Base-by-base conservation (phyloP, 2,329 filamentous ascomycete species). In the Aspergillus bombycis region DNA sequence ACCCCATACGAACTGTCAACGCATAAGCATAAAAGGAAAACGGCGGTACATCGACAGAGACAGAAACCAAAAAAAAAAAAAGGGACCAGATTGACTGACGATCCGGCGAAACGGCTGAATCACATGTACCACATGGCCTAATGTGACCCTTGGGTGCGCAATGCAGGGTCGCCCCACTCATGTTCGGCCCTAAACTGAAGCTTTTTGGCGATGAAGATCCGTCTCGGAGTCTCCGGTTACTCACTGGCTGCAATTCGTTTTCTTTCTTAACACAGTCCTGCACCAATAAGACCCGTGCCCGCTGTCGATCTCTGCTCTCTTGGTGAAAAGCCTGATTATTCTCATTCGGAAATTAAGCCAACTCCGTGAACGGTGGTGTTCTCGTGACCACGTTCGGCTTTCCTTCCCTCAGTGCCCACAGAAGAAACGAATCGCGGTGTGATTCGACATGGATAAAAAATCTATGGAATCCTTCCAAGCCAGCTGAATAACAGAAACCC, bases 121-220 rank as follows among this genome's bases (percentile, higher is more conserved):
- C 50, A 53, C 32, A 55, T 55, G 52, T 36, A 55, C 21, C 34
- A 55, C 52, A 55, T 55, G 52, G 52, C 28, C 8, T 19, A 41
- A 8, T 19, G 38, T 41, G 38, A 41, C 19, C 19, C 8, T 41
- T 41, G 14, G 34, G 14, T 16, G 34, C 34, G 12, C 16, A 36
- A 50, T 50, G 46, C 14, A 50, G 46, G 26, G 28, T 52, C 28
- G 46, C 46, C 52, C 30, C 52, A 54, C 52, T 21, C 9, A 3
- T 12, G 3, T 28, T 16, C 32, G 11, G 52, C 52, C 52, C 52
- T 54, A 54, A 54, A 34, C 36, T 11, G 46, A 54, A 54, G 30
- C 32, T 38, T 55, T 52, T 52, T 11, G 14, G 26, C 28, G 28
- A 16, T 32, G 48, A 52, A 32, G 48, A 52, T 52, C 52, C 10